Base-by-base conservation (phyloP, 768 basidiomycete genomes). In the Porphyrellus cyaneotinctus region DNA sequence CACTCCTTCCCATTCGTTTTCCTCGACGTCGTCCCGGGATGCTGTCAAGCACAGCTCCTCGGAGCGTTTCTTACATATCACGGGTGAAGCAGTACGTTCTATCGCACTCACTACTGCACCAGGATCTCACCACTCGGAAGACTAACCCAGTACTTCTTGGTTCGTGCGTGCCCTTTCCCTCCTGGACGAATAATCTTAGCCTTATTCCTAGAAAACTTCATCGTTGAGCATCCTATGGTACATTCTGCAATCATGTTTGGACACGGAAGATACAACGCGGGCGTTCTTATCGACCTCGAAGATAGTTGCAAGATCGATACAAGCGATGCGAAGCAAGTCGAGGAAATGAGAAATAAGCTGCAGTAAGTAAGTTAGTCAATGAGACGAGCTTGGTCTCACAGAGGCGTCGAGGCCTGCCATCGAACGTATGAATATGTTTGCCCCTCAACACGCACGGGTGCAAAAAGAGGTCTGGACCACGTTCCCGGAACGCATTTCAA, bases 181-280 rank as follows among this genome's bases (percentile, higher is more conserved):
- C 43, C 38, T 22, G 18, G 33, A n/a, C 11, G 15, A 15, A 13
- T 11, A 2, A 14, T 33, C 51, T 61, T 13, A 48, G 2, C 18
- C 13, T 15, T 11, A 3, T 30, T 49, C 20, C 3, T 32, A 61
- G 62, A 64, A 23, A 51, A 51, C 30, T 56, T 57, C 32, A 30
- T 59, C 14, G 46, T 35, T 20, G 59, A 59, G 43, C 52, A 64
- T 31, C 50, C 57, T 0, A 56, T 53, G 50, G 54, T 54, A 1
- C 53, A 52, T 43, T 50, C 53, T 12, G 60, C 63, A 26, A 49
- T 59, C 53, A 53, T 64, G 56, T 61, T 62, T 51, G 63, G 63
- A 22, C 55, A 57, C 14, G 62, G 49, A 47, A 55, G 63, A 51
- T 61, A 58, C 26, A 54, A 53, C 24, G 49, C 56, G 0, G 62